Evolutionary conservation across 2,329 filamentous ascomycete genomes (phyloP), one percentile per base, ranked within the genome.

Genomic region (Stagonosporopsis rhizophila): DNA sequence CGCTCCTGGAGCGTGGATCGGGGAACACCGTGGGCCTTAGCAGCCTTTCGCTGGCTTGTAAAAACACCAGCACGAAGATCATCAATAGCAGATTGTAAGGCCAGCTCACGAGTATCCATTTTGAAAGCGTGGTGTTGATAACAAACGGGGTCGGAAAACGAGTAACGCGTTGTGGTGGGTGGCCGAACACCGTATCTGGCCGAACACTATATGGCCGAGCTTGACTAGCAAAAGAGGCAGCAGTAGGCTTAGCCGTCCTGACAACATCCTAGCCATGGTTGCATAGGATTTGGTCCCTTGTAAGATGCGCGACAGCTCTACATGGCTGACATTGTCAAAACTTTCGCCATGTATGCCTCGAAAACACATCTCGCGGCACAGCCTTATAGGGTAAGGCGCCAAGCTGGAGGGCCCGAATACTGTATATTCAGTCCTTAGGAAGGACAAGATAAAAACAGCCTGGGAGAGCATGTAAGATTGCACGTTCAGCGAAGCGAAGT

Each of bases 331-430:
- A 32, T 38, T n/a, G 23, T 30, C 34, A 30, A 17, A n/a, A 11
- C 15, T n/a, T 34, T 23, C 32, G 41, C 41, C 22, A 20, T 56
- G 28, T 23, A 32, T 28, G 41, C 46, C 52, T 46, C 41, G 23
- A 20, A 20, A 30, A 42, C 28, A 23, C 17, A 23, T 40, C 19
- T 46, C 40, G 52, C 52, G 22, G 34, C 34, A 56, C 50, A 22
- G 34, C 30, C 52, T 37, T 50, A 28, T 30, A 37, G 14, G 22
- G 52, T 27, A 20, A 42, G 27, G 41, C 28, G 11, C 41, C 27
- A 51, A 20, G 9, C 6, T 25, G 7, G 7, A 35, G 35, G 23
- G 14, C 2, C 2, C 14, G 30, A 32, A n/a, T 14, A 32, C 30
- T 5, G 14, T 32, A n/a, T 32, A 4, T 32, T 4, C n/a, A 6